Evolutionary conservation across 1,284 basidiomycete genomes (phyloP).

Genomic region (Anthracocystis walkeri): DNA sequence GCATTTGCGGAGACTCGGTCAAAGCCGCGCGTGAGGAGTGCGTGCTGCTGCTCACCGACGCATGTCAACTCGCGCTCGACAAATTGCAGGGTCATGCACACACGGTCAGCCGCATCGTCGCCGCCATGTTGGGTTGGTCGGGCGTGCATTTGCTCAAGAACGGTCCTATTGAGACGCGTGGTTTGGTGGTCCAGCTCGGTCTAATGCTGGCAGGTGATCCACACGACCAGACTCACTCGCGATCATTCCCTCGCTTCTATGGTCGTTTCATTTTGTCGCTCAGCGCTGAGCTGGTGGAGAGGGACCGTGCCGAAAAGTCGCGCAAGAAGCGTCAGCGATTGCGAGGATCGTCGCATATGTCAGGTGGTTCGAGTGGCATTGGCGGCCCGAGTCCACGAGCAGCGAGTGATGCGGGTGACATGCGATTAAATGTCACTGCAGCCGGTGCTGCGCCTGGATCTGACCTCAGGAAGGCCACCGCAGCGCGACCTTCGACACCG

Average conservation of each 20-base stretch:
- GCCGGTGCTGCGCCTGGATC: slow-evolving; percentile 6
- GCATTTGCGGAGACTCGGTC: slow-evolving; percentile 39
- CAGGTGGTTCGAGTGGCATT: slow-evolving; percentile 26
- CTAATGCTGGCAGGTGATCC: slow-evolving; percentile 47
- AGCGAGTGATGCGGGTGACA: slow-evolving; percentile 16
- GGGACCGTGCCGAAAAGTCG: slow-evolving; percentile 46
- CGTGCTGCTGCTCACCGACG: slow-evolving; percentile 33
- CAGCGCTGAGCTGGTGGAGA: slow-evolving; percentile 47
- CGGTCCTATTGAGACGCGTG: slow-evolving; percentile 48
- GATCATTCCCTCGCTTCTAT: slow-evolving; percentile 49
- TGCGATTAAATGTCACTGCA: slow-evolving; percentile 9
- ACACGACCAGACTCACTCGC: slow-evolving; percentile 32
- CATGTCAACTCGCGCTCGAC: slow-evolving; percentile 37
- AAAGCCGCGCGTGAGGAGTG: slow-evolving; percentile 46
- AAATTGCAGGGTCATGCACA: slow-evolving; percentile 36
- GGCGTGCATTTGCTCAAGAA: slow-evolving; percentile 52
- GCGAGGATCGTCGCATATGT: slow-evolving; percentile 40
- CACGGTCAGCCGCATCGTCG: slow-evolving; percentile 37
- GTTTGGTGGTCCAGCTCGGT: slow-evolving; percentile 47
- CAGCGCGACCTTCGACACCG: slow-evolving; percentile 2
- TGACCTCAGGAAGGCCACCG: slow-evolving; percentile 11
- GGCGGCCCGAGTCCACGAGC: slow-evolving; percentile 24
- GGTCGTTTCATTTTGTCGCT: slow-evolving; percentile 51
- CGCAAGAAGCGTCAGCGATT: slow-evolving; percentile 45
- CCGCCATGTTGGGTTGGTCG: slow-evolving; percentile 51